Base-by-base conservation (phyloP, 306 rosid species). In the Acacia confusa region DNA sequence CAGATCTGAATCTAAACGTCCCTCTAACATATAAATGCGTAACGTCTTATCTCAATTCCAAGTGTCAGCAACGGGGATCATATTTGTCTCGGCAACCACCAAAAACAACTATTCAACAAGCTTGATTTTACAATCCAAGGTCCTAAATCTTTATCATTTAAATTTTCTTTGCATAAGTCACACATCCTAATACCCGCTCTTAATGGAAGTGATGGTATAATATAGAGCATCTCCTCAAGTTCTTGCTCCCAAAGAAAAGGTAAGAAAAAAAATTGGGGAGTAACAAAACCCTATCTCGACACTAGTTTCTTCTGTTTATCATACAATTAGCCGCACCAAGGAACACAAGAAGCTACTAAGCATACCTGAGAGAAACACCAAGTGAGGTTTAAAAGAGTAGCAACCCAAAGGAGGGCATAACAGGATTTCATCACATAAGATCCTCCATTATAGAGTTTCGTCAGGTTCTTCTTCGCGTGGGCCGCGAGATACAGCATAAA, bases 341-440 rank as follows among this genome's bases (percentile, higher is more conserved):
- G 45, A 68, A 64, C 44, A 70, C 5, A 13, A 47, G 48, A 66
- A 68, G 27, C 38, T 32, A 22, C 50, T 19, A 20, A 75, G 48
- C 58, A 66, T 48, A 88, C 96, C 96, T 88, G 97, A 82, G 88
- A 88, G 77, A 82, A 72, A 80, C 92, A 93, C 88, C 93, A 89
- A 36, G 86, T 75, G 32, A 93, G 92, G 85, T 93, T 90, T 43
- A 88, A 79, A 38, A 90, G 79, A 66, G 88, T 86, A 44, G 86
- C 89, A 53, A 85, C 61, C 94, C 97, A 93, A 52, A 91, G 93
- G 9, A 91, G 90, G 82, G 89, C 89, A 77, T 87, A 91, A 73
- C 84, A 90, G 81, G 91, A 87, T 75, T 88, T 78, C 78, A 86
- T 44, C 9, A 90, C 60, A 55, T 79, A 84, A 0, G 97, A 90